phyloP scores from a whole-genome alignment of 768 basidiomycete genomes.

The Mycena filopes region DNA sequence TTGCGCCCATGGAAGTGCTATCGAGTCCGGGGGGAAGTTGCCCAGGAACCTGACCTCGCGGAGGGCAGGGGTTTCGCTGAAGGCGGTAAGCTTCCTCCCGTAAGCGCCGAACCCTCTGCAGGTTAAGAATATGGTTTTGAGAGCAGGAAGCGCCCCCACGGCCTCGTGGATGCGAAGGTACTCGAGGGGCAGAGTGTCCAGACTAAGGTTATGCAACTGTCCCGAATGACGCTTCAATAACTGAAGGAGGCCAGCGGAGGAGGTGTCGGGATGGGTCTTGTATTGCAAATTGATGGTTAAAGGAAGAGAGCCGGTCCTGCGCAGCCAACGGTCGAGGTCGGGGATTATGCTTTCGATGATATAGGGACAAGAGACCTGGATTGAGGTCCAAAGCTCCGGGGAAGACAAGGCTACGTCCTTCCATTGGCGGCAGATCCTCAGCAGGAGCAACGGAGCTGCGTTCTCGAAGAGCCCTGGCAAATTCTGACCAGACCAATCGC shows the following conservation, averaged over 20 bases:
- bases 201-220: constrained; percentile 16
- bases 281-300: constrained; percentile 9
- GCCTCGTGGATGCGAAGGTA: background rate
- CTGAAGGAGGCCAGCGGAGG: constrained; percentile 1
- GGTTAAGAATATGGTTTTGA: background rate
- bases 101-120: background rate
- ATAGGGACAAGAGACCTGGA: constrained; percentile 4
- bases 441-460: background rate
- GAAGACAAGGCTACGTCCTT: constrained; percentile 1
- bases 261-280: constrained; percentile 1
- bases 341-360: background rate
- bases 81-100: background rate
- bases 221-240: constrained; percentile 1
- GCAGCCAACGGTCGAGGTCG: constrained; percentile 6
- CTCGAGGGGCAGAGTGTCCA: background rate
- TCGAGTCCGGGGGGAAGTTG: background rate
- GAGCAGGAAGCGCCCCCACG: constrained; percentile 1
- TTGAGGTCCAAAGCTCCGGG: constrained; percentile 6
- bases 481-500: background rate
- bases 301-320: constrained; percentile 4
- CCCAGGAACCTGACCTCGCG: background rate
- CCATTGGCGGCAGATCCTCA: constrained; percentile 14
- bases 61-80: background rate
- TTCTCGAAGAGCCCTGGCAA: background rate
- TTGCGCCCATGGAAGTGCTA: constrained; percentile 9